A percentile compares a stretch with the other conserved stretches of the same genome.
phyloP scores from a whole-genome alignment of 129 eudicot species.

The Saussurea involucrata region DNA sequence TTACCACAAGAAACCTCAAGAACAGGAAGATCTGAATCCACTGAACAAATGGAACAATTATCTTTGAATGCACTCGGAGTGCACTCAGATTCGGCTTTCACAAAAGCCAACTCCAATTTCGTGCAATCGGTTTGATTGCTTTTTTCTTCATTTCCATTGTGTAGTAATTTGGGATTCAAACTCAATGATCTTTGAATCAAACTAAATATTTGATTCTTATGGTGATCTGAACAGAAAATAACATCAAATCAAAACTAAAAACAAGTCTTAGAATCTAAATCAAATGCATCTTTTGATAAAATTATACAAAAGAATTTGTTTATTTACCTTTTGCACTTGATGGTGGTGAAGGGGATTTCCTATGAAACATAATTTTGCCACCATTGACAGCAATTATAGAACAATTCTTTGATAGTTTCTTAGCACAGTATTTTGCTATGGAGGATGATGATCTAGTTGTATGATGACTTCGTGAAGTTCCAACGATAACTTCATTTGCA shows the following conservation, averaged over 20 bases:
- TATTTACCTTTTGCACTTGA: conserved; percentile 49
- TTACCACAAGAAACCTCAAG: conserved; percentile 36
- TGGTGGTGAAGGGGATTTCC: conserved; percentile 40
- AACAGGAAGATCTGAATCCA: conserved; percentile 23
- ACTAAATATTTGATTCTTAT: conserved; percentile 43
- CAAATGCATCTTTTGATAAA: neutral
- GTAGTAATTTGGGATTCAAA: conserved; percentile 43
- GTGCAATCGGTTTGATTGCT: conserved; percentile 13
- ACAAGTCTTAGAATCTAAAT: neutral
- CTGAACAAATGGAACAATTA: conserved; percentile 63
- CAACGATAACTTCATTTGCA: conserved; percentile 50
- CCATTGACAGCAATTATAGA: conserved; percentile 64
- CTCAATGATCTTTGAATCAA: conserved; percentile 64
- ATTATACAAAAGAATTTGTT: neutral
- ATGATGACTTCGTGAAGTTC: conserved; percentile 44
- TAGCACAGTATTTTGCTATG: conserved; percentile 81
- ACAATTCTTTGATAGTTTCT: conserved; percentile 42
- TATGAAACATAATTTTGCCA: conserved; percentile 68
- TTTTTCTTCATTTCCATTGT: conserved; percentile 25
- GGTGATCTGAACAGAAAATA: conserved; percentile 35
- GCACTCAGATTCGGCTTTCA: conserved; percentile 29
- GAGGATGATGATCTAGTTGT: conserved; percentile 53
- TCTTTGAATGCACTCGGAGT: conserved; percentile 16
- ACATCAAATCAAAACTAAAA: conserved; percentile 1
- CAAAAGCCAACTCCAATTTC: conserved; percentile 32